These are phyloP conservation scores for Chrysochromulina tobinii DNA, from an alignment of 78 protist genomes.

Conservation along the genomic window DNA sequence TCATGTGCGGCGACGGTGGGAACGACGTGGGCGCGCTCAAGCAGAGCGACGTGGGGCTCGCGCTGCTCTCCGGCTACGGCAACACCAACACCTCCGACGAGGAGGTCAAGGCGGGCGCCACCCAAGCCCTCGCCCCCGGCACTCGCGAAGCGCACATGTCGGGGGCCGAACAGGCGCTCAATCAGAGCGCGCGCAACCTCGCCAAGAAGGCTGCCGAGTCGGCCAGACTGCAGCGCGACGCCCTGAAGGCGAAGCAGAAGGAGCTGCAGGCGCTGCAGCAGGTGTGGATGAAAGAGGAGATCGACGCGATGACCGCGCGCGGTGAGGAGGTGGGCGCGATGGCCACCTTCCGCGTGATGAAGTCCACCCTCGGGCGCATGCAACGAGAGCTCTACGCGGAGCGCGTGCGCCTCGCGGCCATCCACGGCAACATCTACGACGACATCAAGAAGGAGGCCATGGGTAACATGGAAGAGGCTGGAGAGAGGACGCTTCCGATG, in stretches of 20 bases:
- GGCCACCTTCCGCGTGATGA: background rate
- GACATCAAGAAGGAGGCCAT: background rate
- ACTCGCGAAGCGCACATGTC: background rate
- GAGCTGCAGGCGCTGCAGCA: constrained; percentile 12
- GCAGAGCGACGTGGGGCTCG: constrained; percentile 45
- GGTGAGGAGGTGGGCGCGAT: constrained; percentile 20
- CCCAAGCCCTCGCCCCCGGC: background rate
- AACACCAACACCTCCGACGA: background rate
- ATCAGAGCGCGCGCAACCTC: background rate
- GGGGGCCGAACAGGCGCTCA: background rate
- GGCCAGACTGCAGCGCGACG: background rate
- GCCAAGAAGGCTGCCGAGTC: background rate
- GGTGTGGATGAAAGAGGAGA: constrained; percentile 3
- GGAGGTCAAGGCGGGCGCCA: background rate
- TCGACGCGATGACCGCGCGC: background rate
- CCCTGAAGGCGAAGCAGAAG: constrained; percentile 18
- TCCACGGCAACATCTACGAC: constrained; percentile 35
- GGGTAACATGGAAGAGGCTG: background rate
- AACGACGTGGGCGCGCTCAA: constrained; percentile 58
- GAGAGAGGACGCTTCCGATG: background rate
- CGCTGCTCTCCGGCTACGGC: constrained; percentile 53
- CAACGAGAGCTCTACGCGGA: constrained; percentile 7
- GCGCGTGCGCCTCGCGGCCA: background rate
- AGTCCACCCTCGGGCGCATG: background rate
- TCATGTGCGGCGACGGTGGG: constrained; percentile 63